These are phyloP conservation scores for Aciculosporium take DNA, from an alignment of 2,329 filamentous ascomycete genomes.

Conservation along the genomic window DNA sequence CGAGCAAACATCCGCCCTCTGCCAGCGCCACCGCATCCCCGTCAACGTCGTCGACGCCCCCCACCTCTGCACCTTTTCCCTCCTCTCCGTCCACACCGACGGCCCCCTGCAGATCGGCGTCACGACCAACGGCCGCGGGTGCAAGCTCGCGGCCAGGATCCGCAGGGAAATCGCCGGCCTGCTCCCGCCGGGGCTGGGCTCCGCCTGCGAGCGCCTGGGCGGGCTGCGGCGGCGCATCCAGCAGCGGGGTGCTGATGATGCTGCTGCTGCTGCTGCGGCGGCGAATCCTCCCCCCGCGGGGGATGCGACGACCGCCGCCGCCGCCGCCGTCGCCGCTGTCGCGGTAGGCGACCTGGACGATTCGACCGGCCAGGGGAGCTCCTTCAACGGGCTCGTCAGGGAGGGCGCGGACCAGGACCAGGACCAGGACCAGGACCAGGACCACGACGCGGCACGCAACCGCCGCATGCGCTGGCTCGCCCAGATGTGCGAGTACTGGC, in stretches of 20 bases:
- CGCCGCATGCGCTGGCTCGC: slow-evolving; percentile 83
- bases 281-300: too few species aligned
- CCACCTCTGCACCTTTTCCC: slow-evolving; percentile 72
- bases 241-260: slow-evolving; percentile 46
- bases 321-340: slow-evolving; percentile 3
- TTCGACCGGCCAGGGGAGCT: slow-evolving; percentile 58
- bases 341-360: slow-evolving; percentile 34
- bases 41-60: slow-evolving; percentile 87
- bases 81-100: slow-evolving; percentile 79
- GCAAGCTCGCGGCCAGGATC: slow-evolving; percentile 82
- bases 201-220: slow-evolving; percentile 64
- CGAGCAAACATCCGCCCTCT: slow-evolving; percentile 57
- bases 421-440: slow-evolving; percentile 37
- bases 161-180: slow-evolving; percentile 74
- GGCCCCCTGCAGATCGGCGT: slow-evolving; percentile 90
- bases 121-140: slow-evolving; percentile 87
- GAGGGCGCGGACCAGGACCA: slow-evolving; percentile 40
- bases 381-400: slow-evolving; percentile 71
- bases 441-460: slow-evolving; percentile 38
- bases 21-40: slow-evolving; percentile 68
- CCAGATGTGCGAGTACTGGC: slow-evolving; percentile 98
- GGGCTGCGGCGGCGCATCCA: slow-evolving; percentile 55
- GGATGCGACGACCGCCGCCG: neutral
- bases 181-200: slow-evolving; percentile 61
- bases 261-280: too few species aligned